Conservation (phyloP, 148 eudicot species). For the Cornus kousa region DNA sequence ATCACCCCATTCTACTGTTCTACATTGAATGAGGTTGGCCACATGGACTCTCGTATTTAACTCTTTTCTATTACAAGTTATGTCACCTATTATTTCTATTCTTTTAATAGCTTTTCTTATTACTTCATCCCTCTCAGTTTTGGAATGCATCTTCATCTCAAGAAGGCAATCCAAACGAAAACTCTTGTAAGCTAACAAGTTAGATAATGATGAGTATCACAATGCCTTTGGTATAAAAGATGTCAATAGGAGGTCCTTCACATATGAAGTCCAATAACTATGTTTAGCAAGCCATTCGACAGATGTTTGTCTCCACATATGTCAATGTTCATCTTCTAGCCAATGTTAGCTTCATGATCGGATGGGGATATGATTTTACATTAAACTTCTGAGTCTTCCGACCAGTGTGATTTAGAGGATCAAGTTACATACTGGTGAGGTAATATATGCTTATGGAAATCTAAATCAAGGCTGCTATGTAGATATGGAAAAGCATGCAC, state of each 20-base stretch:
- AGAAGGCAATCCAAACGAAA: too few relatives aligned
- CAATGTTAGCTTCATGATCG: background rate
- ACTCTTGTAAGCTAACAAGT: background rate
- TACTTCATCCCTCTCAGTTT: too few relatives aligned
- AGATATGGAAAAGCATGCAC: background rate
- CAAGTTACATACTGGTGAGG: background rate
- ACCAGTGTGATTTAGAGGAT: background rate
- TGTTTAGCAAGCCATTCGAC: slow-evolving; percentile 1
- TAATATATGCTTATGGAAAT: background rate
- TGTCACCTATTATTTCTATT: too few relatives aligned
- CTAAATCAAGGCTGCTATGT: background rate
- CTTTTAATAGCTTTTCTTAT: too few relatives aligned
- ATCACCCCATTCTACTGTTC: too few relatives aligned
- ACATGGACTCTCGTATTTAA: too few relatives aligned
- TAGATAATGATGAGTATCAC: background rate
- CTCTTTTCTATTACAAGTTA: too few relatives aligned
- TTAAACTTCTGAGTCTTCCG: background rate
- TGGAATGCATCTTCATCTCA: too few relatives aligned
- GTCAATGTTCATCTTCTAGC: background rate
- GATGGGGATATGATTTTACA: background rate
- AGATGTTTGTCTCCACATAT: background rate
- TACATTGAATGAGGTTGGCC: too few relatives aligned
- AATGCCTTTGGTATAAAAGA: background rate
- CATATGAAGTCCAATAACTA: background rate
- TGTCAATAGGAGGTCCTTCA: background rate